Evolutionary conservation across 2,329 filamentous ascomycete genomes (phyloP).

Genomic region (Myotisia sp.): DNA sequence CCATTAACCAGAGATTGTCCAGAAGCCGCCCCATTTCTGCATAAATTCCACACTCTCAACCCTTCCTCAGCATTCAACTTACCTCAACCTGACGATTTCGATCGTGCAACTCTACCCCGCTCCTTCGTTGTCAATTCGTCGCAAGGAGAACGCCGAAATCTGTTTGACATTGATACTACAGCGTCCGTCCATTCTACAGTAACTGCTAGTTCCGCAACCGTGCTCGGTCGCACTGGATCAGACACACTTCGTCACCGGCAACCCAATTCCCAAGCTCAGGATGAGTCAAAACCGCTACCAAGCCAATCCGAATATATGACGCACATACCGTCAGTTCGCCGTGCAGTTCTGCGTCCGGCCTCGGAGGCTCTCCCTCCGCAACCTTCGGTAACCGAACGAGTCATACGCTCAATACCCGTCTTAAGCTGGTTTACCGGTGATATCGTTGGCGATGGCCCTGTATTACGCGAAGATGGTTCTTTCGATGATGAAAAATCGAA

Average conservation of each 20-base stretch:
- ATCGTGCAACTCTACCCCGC: slow-evolving; percentile 27
- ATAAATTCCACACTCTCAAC: slow-evolving; percentile 22
- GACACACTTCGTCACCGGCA: slow-evolving; percentile 19
- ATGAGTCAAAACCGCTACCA: slow-evolving; percentile 13
- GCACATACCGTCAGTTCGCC: slow-evolving; percentile 52
- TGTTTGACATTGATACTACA: slow-evolving; percentile 20
- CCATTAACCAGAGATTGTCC: slow-evolving; percentile 38
- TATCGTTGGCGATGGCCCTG: slow-evolving; percentile 34
- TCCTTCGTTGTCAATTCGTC: slow-evolving; percentile 15
- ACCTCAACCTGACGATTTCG: slow-evolving; percentile 20
- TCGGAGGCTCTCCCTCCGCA: slow-evolving; percentile 58
- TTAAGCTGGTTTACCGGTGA: slow-evolving; percentile 55
- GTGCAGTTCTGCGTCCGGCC: slow-evolving; percentile 50
- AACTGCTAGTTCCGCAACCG: slow-evolving; percentile 31
- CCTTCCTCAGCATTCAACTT: slow-evolving; percentile 24
- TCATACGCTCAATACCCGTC: slow-evolving; percentile 53
- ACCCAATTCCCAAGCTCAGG: slow-evolving; percentile 10
- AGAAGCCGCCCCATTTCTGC: slow-evolving; percentile 14
- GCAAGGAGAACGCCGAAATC: no score
- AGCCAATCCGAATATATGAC: slow-evolving; percentile 35
- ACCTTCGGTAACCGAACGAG: slow-evolving; percentile 48
- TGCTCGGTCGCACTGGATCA: slow-evolving; percentile 11
- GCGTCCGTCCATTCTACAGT: slow-evolving; percentile 24
- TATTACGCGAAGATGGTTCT: slow-evolving; percentile 31
- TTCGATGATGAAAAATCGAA: slow-evolving; percentile 57